Evolutionary conservation across 805 yeast genomes (phyloP).

Genomic region (Cyberlindnera mrakii): DNA sequence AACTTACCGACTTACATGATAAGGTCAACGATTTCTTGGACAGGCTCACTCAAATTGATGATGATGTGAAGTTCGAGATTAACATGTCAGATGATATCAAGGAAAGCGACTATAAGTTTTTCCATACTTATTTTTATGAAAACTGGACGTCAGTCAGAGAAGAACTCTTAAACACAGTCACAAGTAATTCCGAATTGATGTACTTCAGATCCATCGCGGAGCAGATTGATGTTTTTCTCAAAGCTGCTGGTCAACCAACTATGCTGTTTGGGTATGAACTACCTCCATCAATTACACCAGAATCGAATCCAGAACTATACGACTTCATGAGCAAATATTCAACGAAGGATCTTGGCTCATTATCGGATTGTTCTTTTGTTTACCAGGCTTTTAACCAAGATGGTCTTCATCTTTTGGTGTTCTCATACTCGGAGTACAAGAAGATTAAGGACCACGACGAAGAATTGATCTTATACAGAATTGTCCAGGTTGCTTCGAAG

Average conservation of each 20-base stretch:
- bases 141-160: slow-evolving; percentile 37
- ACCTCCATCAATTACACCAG: slow-evolving; percentile 45
- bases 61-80: slow-evolving; percentile 18
- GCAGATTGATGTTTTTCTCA: slow-evolving; percentile 41
- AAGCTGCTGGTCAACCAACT: slow-evolving; percentile 53
- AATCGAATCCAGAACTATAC: slow-evolving; percentile 45
- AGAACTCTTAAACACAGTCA: slow-evolving; percentile 13
- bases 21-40: slow-evolving; percentile 37
- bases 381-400: slow-evolving; percentile 64
- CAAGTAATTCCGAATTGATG: slow-evolving; percentile 16
- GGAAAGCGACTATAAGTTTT: slow-evolving; percentile 28
- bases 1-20: slow-evolving; percentile 32
- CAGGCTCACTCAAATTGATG: slow-evolving; percentile 25
- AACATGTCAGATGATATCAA: slow-evolving; percentile 16
- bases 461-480: slow-evolving; percentile 50
- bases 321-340: slow-evolving; percentile 73
- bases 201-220: slow-evolving; percentile 27
- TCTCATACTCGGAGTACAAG: slow-evolving; percentile 38
- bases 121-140: slow-evolving; percentile 46
- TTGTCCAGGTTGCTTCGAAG: slow-evolving; percentile 60
- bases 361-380: slow-evolving; percentile 40
- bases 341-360: slow-evolving; percentile 41
- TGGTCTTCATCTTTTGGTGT: slow-evolving; percentile 63
- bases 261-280: slow-evolving; percentile 50
- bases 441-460: slow-evolving; percentile 31